Base-by-base conservation (phyloP, 2,329 filamentous ascomycete genomes). In the Scedosporium dehoogii region DNA sequence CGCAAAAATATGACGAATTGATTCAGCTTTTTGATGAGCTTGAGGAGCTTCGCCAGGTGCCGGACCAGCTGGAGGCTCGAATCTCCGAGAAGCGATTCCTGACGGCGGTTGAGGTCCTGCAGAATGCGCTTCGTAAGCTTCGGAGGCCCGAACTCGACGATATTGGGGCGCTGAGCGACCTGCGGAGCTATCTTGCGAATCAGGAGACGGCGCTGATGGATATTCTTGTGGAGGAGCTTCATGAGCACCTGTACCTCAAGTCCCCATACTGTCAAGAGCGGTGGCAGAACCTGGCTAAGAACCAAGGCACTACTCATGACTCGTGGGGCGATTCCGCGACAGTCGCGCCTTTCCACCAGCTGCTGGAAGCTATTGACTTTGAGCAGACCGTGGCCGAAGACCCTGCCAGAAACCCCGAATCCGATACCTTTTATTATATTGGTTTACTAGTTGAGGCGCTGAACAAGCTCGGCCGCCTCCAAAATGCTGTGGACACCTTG, bases 1-100 rank as follows among this genome's bases (percentile, higher is more conserved):
- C 92, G 27, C 91, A 96, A 71, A 89, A 87, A 69, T 97, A 97
- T 69, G 93, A 97, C 69, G 89, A 90, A 62, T 86, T 97, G 74
- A 78, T 99, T 63, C 90, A 93, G 71, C 85, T 90, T 0, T 81
- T 99, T 46, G 85, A 86, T 66, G 88, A 91, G 69, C 85, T 96
- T 62, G 92, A 99, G 71, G 90, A 96, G 68, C 79, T 99, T 48
- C 89, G 96, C 65, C 83, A 88, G 41, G 87, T 99, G 6, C 94
- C 94, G 0, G 93, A 97, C 73, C 91, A 93, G 73, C 80, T 99
- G 12, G 94, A 99, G 73, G 91, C 92, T 27, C 86, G 91, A 63
- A 96, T 99, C 72, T 96, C 92, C 1, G 94, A 97, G 74, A 99
- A 99, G 76, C 86, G 91, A 60, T 99, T 99, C 71, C 74, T 99